Evolutionary conservation across 1,284 basidiomycete genomes (phyloP).

Genomic region (Sphaerobolus stellatus): DNA sequence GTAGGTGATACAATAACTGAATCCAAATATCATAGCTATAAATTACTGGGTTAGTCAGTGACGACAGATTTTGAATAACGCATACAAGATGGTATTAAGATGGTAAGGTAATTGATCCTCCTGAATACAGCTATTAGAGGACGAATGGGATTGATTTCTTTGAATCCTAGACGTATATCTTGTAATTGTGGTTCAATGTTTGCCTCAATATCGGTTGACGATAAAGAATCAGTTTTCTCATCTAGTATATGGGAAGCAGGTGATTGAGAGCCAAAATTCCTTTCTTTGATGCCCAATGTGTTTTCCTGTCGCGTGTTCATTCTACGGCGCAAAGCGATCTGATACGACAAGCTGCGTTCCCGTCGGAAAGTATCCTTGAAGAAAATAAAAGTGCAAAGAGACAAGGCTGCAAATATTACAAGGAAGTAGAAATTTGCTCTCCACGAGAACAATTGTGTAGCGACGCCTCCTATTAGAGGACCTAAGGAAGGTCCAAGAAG

Average conservation of each 20-base stretch:
- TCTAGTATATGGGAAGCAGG: no score
- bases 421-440: constrained; percentile 82
- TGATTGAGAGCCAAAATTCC: no score
- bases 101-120: constrained; percentile 64
- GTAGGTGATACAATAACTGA: constrained; percentile 68
- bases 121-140: constrained; percentile 59
- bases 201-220: constrained; percentile 18
- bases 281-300: neutral
- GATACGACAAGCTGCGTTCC: constrained; percentile 78
- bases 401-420: constrained; percentile 57
- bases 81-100: constrained; percentile 16
- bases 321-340: constrained; percentile 48
- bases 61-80: neutral
- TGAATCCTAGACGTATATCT: constrained; percentile 56
- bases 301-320: constrained; percentile 15
- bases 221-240: neutral
- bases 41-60: constrained; percentile 9
- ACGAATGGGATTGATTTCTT: constrained; percentile 72
- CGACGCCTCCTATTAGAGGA: constrained; percentile 66
- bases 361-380: constrained; percentile 82
- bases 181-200: constrained; percentile 19
- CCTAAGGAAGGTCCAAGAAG: constrained; percentile 66
- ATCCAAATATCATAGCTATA: constrained; percentile 61
- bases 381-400: constrained; percentile 58
- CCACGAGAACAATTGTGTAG: constrained; percentile 74